A percentile compares a stretch with the other conserved stretches of the same genome.
phyloP scores from a whole-genome alignment of 768 basidiomycete genomes.

The Boletus bicolor region DNA sequence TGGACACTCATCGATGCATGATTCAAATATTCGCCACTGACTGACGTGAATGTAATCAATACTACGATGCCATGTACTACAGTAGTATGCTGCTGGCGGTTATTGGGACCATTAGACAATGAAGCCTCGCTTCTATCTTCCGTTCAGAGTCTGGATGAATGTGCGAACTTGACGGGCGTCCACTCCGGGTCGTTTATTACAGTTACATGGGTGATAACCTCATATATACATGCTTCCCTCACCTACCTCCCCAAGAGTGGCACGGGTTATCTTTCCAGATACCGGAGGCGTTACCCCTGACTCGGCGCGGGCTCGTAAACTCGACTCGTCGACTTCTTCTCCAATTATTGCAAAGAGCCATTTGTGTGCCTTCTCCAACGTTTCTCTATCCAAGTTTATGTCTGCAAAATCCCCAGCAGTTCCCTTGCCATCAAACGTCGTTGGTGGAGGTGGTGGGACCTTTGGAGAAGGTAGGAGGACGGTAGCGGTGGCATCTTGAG shows the following conservation, averaged over 20 bases:
- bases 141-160: neutral
- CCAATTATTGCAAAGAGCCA: slow-evolving; percentile 37
- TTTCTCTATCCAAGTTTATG: slow-evolving; percentile 34
- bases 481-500: slow-evolving; percentile 11
- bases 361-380: slow-evolving; percentile 35
- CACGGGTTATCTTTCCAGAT: slow-evolving; percentile 8
- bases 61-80: too few species aligned
- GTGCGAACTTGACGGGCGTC: too few species aligned
- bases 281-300: neutral
- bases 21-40: too few species aligned
- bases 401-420: slow-evolving; percentile 24
- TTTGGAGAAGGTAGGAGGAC: slow-evolving; percentile 50
- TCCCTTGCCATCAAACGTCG: slow-evolving; percentile 34
- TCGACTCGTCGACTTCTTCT: slow-evolving; percentile 11
- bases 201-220: neutral
- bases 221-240: slow-evolving; percentile 55
- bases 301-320: slow-evolving; percentile 13
- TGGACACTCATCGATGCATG: too few species aligned
- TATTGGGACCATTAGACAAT: too few species aligned
- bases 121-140: neutral
- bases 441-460: slow-evolving; percentile 42
- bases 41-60: too few species aligned
- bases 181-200: neutral
- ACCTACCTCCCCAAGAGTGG: slow-evolving; percentile 32
- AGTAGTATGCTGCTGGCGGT: neutral